These are phyloP conservation scores for Ascochyta fabae DNA, from an alignment of 2,329 filamentous ascomycete species.

Conservation along the genomic window DNA sequence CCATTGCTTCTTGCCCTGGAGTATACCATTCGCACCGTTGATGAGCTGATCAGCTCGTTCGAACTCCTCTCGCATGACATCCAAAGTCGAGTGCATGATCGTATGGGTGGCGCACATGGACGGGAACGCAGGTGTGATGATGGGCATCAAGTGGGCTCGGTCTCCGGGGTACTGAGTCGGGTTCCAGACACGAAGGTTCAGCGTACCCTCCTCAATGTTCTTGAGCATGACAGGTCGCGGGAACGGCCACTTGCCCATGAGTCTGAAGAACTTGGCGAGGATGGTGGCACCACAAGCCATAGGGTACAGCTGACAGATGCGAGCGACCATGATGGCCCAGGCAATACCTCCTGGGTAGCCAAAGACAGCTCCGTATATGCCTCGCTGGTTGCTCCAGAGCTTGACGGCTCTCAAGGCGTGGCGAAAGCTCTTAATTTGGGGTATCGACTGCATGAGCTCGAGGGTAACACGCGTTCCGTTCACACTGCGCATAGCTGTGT, in stretches of 20 bases:
- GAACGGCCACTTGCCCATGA: conserved; percentile 92
- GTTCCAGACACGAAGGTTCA: conserved; percentile 92
- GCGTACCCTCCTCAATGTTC: conserved; percentile 78
- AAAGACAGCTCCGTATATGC: conserved; percentile 94
- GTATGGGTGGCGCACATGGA: conserved; percentile 99
- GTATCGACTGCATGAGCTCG: conserved; percentile 87
- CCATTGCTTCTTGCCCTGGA: conserved; percentile 78
- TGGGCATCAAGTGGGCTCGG: conserved; percentile 89
- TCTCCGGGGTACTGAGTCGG: conserved; percentile 85
- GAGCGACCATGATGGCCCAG: conserved; percentile 96
- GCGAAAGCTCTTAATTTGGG: conserved; percentile 87
- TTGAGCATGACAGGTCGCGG: conserved; percentile 92
- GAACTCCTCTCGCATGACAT: conserved; percentile 83
- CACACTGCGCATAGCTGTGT: conserved; percentile 83
- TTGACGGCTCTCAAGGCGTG: conserved; percentile 91
- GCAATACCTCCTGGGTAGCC: conserved; percentile 96
- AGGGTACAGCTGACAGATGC: conserved; percentile 95
- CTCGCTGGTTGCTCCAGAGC: conserved; percentile 91
- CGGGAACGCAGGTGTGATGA: conserved; percentile 96
- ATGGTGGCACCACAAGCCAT: conserved; percentile 88
- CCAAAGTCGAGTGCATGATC: conserved; percentile 83
- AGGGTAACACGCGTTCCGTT: conserved; percentile 96
- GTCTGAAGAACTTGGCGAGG: conserved; percentile 90
- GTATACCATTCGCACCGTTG: conserved; percentile 77
- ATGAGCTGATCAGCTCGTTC: conserved; percentile 78